Conservation (phyloP, 441 rosid genomes). For the Pelargonium cotyledonis region DNA sequence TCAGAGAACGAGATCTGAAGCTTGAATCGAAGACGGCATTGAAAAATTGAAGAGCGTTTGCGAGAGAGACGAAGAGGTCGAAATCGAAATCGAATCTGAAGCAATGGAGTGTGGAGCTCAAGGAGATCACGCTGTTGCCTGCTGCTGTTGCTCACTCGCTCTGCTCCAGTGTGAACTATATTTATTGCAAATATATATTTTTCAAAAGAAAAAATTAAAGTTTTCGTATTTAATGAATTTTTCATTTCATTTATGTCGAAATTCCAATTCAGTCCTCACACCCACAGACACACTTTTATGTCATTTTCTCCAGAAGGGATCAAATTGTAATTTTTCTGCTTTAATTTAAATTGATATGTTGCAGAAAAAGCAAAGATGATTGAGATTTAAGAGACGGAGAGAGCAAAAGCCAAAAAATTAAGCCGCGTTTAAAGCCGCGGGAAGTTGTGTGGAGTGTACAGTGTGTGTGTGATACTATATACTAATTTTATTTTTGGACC, state of each 20-base stretch:
- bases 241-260: not conserved
- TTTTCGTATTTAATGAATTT: not conserved
- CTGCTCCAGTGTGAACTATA: not conserved
- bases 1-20: too few species aligned
- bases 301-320: too few species aligned
- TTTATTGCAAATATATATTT: not conserved
- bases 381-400: not conserved
- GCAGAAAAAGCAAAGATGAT: too few species aligned
- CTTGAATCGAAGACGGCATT: not conserved
- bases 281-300: too few species aligned
- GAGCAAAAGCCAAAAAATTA: slow-evolving; percentile 30
- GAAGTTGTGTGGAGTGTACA: slow-evolving; percentile 18
- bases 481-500: not conserved
- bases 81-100: slow-evolving; percentile 5
- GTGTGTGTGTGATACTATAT: not conserved
- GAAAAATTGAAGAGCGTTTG: not conserved
- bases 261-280: too few species aligned
- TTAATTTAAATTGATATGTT: not conserved
- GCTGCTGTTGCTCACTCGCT: not conserved
- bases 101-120: not conserved
- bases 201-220: not conserved
- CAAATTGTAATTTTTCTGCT: too few species aligned
- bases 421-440: slow-evolving; percentile 64
- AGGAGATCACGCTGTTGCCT: not conserved
- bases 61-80: not conserved